Evolutionary conservation across 1,284 basidiomycete genomes (phyloP).

Genomic region (Tilletia caries): DNA sequence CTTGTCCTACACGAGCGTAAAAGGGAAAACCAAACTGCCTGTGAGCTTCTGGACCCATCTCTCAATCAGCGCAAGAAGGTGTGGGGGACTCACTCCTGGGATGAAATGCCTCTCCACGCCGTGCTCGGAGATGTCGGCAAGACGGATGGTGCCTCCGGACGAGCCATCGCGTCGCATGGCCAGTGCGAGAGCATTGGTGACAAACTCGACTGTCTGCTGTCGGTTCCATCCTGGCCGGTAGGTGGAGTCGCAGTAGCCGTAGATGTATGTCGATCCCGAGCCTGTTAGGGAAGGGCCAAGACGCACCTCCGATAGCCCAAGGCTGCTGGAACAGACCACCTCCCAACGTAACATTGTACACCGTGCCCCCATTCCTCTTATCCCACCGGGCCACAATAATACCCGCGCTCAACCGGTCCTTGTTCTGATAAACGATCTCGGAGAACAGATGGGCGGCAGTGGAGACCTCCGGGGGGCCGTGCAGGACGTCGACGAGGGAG

Average conservation of each 20-base stretch:
- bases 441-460: slow-evolving; percentile 82
- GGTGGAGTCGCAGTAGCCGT: slow-evolving; percentile 98
- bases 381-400: slow-evolving; percentile 99
- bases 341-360: slow-evolving; percentile 70
- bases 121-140: too few relatives aligned
- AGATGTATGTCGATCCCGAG: slow-evolving; percentile 95
- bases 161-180: too few relatives aligned
- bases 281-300: slow-evolving; percentile 62
- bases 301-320: slow-evolving; percentile 45
- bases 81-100: slow-evolving; percentile 72
- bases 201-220: too few relatives aligned
- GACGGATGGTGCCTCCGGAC: too few relatives aligned
- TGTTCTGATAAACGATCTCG: slow-evolving; percentile 76
- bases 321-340: slow-evolving; percentile 49
- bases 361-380: slow-evolving; percentile 82
- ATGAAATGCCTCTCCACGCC: slow-evolving; percentile 88
- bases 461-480: slow-evolving; percentile 72
- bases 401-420: too few relatives aligned
- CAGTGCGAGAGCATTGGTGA: too few relatives aligned
- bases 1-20: too few relatives aligned
- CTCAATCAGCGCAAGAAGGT: too few relatives aligned
- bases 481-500: slow-evolving; percentile 76
- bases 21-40: too few relatives aligned
- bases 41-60: too few relatives aligned
- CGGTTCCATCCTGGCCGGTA: too few relatives aligned